A percentile compares a stretch with the other conserved stretches of the same genome.
Evolutionary conservation across 1,284 basidiomycete genomes (phyloP).

Genomic region (Heterobasidion irregulare): DNA sequence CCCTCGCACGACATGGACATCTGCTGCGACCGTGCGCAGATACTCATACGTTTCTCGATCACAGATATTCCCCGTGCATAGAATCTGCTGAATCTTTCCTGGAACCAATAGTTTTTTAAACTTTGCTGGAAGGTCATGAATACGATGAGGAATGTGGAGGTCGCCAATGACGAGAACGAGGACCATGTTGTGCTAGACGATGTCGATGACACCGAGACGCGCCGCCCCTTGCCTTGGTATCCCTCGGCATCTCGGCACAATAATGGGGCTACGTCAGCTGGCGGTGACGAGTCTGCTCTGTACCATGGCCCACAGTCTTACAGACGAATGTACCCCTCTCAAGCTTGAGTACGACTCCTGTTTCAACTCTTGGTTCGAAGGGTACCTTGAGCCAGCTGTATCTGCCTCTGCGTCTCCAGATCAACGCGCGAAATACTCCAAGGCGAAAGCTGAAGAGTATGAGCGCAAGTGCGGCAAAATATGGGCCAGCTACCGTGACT

Average conservation of each 20-base stretch:
- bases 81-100: constrained; percentile 97
- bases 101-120: constrained; percentile 97
- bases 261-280: neutral
- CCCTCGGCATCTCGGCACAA: neutral
- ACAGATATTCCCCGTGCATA: constrained; percentile 97
- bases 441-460: constrained; percentile 70
- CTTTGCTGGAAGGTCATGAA: constrained; percentile 88
- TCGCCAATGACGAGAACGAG: constrained; percentile 93
- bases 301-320: constrained; percentile 64
- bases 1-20: constrained; percentile 88
- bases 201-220: neutral
- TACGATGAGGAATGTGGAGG: constrained; percentile 85
- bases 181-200: constrained; percentile 40
- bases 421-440: constrained; percentile 37
- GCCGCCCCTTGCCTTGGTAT: neutral
- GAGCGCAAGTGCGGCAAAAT: constrained; percentile 74
- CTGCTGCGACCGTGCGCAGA: constrained; percentile 92
- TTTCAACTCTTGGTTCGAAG: constrained; percentile 96
- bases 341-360: constrained; percentile 89
- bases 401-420: constrained; percentile 27
- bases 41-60: constrained; percentile 98
- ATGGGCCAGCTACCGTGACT: constrained; percentile 74
- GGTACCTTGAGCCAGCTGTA: constrained; percentile 80
- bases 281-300: too few relatives aligned
- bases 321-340: constrained; percentile 79